A percentile compares a stretch with the other conserved stretches of the same genome.
Evolutionary conservation across 2,329 filamentous ascomycete species (phyloP).

Genomic region (Apiospora arundinis): DNA sequence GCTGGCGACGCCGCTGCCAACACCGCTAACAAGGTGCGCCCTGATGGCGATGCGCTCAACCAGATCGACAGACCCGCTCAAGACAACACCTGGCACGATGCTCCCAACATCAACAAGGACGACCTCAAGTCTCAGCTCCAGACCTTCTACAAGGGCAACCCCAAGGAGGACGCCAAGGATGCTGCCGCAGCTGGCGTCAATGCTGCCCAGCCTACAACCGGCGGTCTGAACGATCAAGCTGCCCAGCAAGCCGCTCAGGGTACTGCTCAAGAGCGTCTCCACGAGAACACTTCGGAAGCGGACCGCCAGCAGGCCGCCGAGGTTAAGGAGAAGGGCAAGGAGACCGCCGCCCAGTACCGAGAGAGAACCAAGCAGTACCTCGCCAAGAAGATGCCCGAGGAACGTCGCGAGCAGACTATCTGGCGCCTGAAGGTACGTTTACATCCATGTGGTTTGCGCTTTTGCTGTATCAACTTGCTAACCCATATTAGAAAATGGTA

Average conservation of each 20-base stretch:
- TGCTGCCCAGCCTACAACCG: conserved; percentile 41
- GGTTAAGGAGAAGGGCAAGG: conserved; percentile 53
- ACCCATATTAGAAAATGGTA: conserved; percentile 78
- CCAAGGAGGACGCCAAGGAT: conserved; percentile 65
- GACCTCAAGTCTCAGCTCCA: conserved; percentile 73
- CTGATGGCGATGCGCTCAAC: conserved; percentile 75
- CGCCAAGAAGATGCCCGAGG: conserved; percentile 84
- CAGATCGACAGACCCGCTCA: conserved; percentile 85
- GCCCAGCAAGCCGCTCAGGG: conserved; percentile 35
- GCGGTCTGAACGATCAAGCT: conserved; percentile 34
- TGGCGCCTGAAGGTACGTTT: conserved; percentile 74
- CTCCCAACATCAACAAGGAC: conserved; percentile 75
- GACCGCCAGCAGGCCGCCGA: conserved; percentile 56
- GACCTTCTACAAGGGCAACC: conserved; percentile 61
- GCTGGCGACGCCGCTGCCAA: conserved; percentile 87
- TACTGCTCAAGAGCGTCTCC: conserved; percentile 59
- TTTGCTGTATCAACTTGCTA: conserved; percentile 25
- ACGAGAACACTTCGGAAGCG: conserved; percentile 71
- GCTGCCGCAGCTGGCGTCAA: conserved; percentile 58
- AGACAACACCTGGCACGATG: conserved; percentile 94
- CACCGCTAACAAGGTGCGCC: conserved; percentile 76
- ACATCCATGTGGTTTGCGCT: not conserved
- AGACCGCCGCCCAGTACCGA: conserved; percentile 48
- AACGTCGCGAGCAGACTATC: conserved; percentile 90
- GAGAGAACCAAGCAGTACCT: conserved; percentile 72